phyloP scores from a whole-genome alignment of 2,329 filamentous ascomycete genomes.

The Colletotrichum melonis region DNA sequence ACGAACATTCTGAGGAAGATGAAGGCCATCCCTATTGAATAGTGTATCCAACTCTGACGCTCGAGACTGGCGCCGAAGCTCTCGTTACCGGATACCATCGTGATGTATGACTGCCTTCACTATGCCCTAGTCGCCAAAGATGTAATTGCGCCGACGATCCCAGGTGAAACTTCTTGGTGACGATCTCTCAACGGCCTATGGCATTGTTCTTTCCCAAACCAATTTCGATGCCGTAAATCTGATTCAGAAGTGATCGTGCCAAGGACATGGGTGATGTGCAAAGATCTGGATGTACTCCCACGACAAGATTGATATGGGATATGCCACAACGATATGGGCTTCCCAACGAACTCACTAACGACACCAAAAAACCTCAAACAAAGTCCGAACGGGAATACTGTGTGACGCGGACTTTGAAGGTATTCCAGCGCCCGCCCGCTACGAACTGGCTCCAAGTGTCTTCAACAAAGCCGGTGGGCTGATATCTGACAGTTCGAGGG shows the following conservation, averaged over 20 bases:
- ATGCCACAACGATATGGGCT: background rate
- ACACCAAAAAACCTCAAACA: background rate
- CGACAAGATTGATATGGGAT: background rate
- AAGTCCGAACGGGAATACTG: background rate
- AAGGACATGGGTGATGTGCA: no score
- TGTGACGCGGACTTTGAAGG: background rate
- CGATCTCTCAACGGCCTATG: no score
- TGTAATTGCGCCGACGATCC: no score
- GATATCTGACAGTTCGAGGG: background rate
- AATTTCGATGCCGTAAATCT: no score
- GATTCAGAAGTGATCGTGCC: no score
- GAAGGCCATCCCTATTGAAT: constrained; percentile 14
- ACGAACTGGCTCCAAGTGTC: background rate
- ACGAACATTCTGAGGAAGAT: constrained; percentile 21
- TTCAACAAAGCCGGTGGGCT: background rate
- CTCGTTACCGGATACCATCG: constrained; percentile 1
- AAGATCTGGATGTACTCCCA: no score
- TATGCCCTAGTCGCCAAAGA: no score
- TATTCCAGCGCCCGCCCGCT: background rate
- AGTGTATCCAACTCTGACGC: constrained; percentile 20
- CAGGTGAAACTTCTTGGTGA: no score
- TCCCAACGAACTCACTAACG: no score
- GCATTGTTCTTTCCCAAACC: no score
- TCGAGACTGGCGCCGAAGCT: background rate
- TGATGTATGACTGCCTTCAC: background rate